Conservation (phyloP, 495 filamentous ascomycete species). For the Annulohypoxylon maeteangense region DNA sequence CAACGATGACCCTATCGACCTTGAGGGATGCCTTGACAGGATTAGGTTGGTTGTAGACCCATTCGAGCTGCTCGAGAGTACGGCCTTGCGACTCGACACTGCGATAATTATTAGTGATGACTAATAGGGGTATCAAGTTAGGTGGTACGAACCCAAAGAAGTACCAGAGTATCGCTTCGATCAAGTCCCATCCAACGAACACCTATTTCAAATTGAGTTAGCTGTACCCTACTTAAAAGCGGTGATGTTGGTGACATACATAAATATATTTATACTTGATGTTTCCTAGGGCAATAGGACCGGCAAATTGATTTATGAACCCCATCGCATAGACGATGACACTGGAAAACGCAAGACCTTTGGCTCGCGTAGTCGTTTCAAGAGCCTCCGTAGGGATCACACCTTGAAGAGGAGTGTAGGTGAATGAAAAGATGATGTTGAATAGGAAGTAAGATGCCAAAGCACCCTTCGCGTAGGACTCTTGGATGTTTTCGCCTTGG, state of each 20-base stretch:
- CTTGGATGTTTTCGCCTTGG: conserved; percentile 51
- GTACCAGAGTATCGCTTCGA: conserved; percentile 60
- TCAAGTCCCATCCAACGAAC: conserved; percentile 58
- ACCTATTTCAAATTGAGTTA: conserved; percentile 28
- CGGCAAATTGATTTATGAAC: conserved; percentile 64
- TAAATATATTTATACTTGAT: conserved; percentile 63
- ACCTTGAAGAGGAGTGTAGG: conserved; percentile 68
- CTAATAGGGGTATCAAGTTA: background rate
- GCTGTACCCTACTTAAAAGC: background rate
- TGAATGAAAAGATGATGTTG: conserved; percentile 69
- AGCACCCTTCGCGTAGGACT: conserved; percentile 55
- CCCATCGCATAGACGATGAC: conserved; percentile 57
- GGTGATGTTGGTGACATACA: conserved; percentile 26
- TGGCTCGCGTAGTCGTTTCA: conserved; percentile 62
- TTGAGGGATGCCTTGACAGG: conserved; percentile 62
- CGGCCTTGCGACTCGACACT: conserved; percentile 63
- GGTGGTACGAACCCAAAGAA: conserved; percentile 56
- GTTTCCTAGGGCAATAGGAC: conserved; percentile 59
- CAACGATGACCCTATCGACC: conserved; percentile 65
- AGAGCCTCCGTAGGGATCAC: conserved; percentile 68
- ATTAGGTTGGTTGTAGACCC: conserved; percentile 61
- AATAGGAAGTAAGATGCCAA: conserved; percentile 66
- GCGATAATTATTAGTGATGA: conserved; percentile 26
- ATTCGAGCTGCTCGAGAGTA: conserved; percentile 63
- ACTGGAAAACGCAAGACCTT: conserved; percentile 60